Conservation (phyloP, 1,139 yeast genomes). For the Ashbya aceris region DNA sequence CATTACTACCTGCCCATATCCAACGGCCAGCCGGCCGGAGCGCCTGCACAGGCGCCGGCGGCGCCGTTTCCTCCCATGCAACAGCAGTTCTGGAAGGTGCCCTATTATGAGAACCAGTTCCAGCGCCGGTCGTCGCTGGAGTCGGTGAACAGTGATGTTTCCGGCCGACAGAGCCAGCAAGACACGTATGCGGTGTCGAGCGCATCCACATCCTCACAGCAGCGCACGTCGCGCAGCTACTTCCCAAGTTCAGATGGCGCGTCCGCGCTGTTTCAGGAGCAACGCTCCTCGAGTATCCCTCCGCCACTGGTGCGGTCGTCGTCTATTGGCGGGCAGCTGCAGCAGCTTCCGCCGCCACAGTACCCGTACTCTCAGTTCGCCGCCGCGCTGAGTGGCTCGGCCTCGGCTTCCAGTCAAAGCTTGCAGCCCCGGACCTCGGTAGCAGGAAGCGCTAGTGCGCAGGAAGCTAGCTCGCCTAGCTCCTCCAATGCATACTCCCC, state of each 20-base stretch:
- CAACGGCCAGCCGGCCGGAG: slow-evolving; percentile 9
- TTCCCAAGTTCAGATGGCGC: slow-evolving; percentile 12
- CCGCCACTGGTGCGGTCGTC: slow-evolving; percentile 16
- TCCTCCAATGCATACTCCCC: background rate
- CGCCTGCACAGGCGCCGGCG: slow-evolving; percentile 8
- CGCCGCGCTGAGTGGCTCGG: slow-evolving; percentile 2
- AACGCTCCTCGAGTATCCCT: slow-evolving; percentile 19
- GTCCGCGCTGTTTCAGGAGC: slow-evolving; percentile 8
- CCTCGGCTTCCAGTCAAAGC: background rate
- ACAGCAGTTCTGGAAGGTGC: slow-evolving; percentile 31
- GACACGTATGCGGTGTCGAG: slow-evolving; percentile 11
- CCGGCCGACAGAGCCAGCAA: slow-evolving; percentile 18
- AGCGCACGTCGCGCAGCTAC: slow-evolving; percentile 12
- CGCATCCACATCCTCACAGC: slow-evolving; percentile 9
- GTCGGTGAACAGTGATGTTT: slow-evolving; percentile 24
- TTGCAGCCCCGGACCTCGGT: slow-evolving; percentile 2
- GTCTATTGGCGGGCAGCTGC: slow-evolving; percentile 12
- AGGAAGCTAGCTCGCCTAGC: background rate
- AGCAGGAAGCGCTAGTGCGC: no score
- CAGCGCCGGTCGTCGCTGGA: slow-evolving; percentile 26
- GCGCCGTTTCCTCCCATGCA: slow-evolving; percentile 19
- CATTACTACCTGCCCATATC: slow-evolving; percentile 19
- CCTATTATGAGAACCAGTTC: slow-evolving; percentile 27
- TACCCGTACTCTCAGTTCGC: slow-evolving; percentile 13
- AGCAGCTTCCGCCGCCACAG: slow-evolving; percentile 15